Conservation (phyloP, 352 stramenopile species). For the Phytophthora quininea region DNA sequence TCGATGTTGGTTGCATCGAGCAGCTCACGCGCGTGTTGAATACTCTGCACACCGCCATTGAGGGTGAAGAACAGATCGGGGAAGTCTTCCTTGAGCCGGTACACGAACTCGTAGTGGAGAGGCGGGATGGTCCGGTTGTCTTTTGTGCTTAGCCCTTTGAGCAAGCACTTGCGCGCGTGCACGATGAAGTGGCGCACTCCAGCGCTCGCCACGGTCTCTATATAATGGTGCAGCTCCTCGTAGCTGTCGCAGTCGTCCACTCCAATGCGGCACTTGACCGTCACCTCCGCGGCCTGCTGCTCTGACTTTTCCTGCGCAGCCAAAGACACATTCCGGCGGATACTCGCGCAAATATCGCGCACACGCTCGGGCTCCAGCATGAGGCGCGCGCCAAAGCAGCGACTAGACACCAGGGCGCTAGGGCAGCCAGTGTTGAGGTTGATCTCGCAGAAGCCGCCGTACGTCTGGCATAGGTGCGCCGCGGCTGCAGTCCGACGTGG, state of each 20-base stretch:
- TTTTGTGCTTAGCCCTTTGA: slow-evolving; percentile 95
- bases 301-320: slow-evolving; percentile 35
- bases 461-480: slow-evolving; percentile 76
- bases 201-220: slow-evolving; percentile 88
- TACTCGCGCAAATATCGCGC: slow-evolving; percentile 89
- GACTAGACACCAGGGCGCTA: slow-evolving; percentile 75
- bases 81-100: slow-evolving; percentile 95
- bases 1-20: slow-evolving; percentile 82
- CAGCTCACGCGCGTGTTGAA: slow-evolving; percentile 90
- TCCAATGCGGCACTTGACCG: slow-evolving; percentile 99
- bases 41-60: slow-evolving; percentile 96
- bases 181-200: slow-evolving; percentile 97
- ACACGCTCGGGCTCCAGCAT: slow-evolving; percentile 98
- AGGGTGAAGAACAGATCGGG: slow-evolving; percentile 96
- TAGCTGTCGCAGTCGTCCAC: slow-evolving; percentile 95
- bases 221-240: slow-evolving; percentile 93
- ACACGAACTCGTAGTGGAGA: slow-evolving; percentile 96
- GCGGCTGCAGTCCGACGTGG: slow-evolving; percentile 45
- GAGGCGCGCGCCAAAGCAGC: slow-evolving; percentile 96
- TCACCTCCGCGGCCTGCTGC: slow-evolving; percentile 69
- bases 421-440: slow-evolving; percentile 98
- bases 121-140: slow-evolving; percentile 98
- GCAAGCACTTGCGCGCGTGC: slow-evolving; percentile 97
- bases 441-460: slow-evolving; percentile 93
- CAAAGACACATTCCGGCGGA: slow-evolving; percentile 56